Percentiles rank a stretch among this genome's conserved stretches.
Evolutionary conservation across 805 yeast genomes (phyloP).

Genomic region (Saccharomycopsis olivae): DNA sequence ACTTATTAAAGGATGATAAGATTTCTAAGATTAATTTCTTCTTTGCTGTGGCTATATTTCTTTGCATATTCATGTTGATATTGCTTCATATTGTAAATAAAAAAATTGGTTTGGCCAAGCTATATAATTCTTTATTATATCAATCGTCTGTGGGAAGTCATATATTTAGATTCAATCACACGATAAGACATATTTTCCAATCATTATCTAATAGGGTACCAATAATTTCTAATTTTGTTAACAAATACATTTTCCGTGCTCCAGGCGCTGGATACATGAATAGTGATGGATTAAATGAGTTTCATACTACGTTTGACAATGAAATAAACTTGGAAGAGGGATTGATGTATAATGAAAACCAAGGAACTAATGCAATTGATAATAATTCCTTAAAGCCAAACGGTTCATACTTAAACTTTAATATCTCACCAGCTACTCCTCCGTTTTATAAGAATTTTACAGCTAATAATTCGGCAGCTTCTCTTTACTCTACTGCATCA

Average conservation of each 20-base stretch:
- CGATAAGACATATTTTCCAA: background rate
- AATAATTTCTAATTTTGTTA: background rate
- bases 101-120: slow-evolving; percentile 6
- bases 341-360: background rate
- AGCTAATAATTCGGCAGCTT: slow-evolving; percentile 9
- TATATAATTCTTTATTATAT: slow-evolving; percentile 3
- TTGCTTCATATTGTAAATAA: slow-evolving; percentile 3
- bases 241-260: background rate
- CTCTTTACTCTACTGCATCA: slow-evolving; percentile 7
- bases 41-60: slow-evolving; percentile 3
- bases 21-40: slow-evolving; percentile 10
- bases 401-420: background rate
- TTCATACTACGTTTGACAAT: slow-evolving; percentile 1
- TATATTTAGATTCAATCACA: slow-evolving; percentile 1
- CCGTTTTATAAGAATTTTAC: slow-evolving; percentile 7
- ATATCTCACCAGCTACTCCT: background rate
- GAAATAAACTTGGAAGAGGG: slow-evolving; percentile 17
- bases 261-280: background rate
- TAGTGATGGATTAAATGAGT: background rate
- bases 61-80: background rate
- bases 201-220: background rate
- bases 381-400: background rate
- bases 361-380: background rate
- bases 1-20: slow-evolving; percentile 8
- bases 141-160: slow-evolving; percentile 5